Evolutionary conservation across 1,139 yeast species (phyloP).

Genomic region (Yamadazyma oceani): DNA sequence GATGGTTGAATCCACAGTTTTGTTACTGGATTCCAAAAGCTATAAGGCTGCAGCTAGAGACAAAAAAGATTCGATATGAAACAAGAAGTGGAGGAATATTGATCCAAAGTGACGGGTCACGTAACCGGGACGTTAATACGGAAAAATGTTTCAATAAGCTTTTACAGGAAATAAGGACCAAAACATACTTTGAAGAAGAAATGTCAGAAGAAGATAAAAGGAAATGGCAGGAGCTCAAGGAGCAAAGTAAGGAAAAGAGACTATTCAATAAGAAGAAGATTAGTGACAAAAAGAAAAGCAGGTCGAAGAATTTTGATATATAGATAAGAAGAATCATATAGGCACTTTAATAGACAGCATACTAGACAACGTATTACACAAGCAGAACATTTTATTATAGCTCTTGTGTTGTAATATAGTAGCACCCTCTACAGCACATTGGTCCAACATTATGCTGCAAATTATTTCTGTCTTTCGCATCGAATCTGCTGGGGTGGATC

Average conservation of each 20-base stretch:
- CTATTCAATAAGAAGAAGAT: constrained; percentile 51
- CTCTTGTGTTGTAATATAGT: too few species aligned
- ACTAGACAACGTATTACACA: too few species aligned
- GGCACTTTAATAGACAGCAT: too few species aligned
- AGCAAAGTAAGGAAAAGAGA: constrained; percentile 48
- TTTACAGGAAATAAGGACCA: constrained; percentile 48
- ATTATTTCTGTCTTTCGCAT: too few species aligned
- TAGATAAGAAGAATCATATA: too few species aligned
- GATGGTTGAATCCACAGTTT: constrained; percentile 47
- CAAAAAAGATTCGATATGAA: constrained; percentile 49
- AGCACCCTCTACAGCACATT: too few species aligned
- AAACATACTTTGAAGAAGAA: constrained; percentile 52
- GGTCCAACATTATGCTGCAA: too few species aligned
- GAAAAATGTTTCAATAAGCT: constrained; percentile 62
- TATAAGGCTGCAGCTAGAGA: constrained; percentile 44
- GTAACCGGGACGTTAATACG: constrained; percentile 61
- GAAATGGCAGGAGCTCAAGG: constrained; percentile 56
- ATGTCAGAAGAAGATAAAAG: constrained; percentile 45
- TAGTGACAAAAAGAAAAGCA: constrained; percentile 54
- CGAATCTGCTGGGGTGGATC: too few species aligned
- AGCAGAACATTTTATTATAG: too few species aligned
- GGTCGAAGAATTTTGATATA: constrained; percentile 42
- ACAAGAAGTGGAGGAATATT: constrained; percentile 59
- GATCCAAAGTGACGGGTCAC: constrained; percentile 59
- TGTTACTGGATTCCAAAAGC: constrained; percentile 64